Evolutionary conservation across 345 rosid genomes (phyloP), one percentile per base, ranked within the genome.

Genomic region (Erodium maritimum): DNA sequence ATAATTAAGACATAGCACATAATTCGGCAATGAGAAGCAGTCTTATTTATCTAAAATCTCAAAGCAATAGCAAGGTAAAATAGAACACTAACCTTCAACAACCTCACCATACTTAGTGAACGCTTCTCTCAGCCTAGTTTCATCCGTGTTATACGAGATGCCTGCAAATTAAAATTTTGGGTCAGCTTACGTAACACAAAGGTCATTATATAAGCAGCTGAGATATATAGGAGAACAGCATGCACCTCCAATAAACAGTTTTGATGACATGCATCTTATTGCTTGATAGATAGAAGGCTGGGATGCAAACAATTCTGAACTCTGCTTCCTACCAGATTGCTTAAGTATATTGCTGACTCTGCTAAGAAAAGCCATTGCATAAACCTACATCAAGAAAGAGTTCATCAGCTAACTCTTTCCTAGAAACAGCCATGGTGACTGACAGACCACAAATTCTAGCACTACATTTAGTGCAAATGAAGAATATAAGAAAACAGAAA

Each of bases 91-190:
- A 93, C 99, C 90, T 64, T 87, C 97, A 23, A 71, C 17, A 2
- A 93, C 96, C 63, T 85, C 80, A 63, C 97, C 99, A 54, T 93
- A 85, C 72, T 87, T 90, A 29, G 73, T 50, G 61, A 85, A 93
- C 45, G 88, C 84, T 64, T 87, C 96, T 51, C 70, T 65, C 77
- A 93, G 65, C 54, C 85, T 71, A 21, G 68, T 59, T 21, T 93
- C 85, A 75, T 93, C 89, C 17, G 85, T 89, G 22, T 56, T 59
- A 69, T 73, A 87, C 12, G 89, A 76, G 61, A 90, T 78, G 59
- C 97, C 97, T 94, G 79, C 69, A 71, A 67, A 50, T 17, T 5
- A 21, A 21, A 55, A 29, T 25, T 2, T 25, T 25, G 33, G 33
- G 33, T n/a, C 33, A 25, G 33, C 33, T 25, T 25, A 25, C 3